A percentile compares a stretch with the other conserved stretches of the same genome.
phyloP scores from a whole-genome alignment of 148 eudicot genomes.

The Polygonum maritimum region DNA sequence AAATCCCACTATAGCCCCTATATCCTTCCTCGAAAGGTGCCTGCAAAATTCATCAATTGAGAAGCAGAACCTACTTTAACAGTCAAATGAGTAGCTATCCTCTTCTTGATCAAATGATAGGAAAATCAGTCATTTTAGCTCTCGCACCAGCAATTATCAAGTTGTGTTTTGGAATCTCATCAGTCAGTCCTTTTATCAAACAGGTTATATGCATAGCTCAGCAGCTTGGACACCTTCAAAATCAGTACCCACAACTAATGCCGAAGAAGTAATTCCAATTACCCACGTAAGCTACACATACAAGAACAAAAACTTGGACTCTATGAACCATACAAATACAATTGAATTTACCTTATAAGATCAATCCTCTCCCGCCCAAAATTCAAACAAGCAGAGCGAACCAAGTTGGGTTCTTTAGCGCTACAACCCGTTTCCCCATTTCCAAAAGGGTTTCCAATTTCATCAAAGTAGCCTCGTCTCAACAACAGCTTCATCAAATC shows the following conservation, averaged over 20 bases:
- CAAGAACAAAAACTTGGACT: neutral
- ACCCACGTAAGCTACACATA: neutral
- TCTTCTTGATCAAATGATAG: neutral
- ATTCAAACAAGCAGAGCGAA: conserved; percentile 48
- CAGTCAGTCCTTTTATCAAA: conserved; percentile 16
- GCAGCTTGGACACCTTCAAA: neutral
- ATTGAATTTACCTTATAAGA: conserved; percentile 37
- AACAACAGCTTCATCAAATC: conserved; percentile 39
- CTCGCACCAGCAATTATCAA: neutral
- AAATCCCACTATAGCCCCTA: conserved; percentile 34
- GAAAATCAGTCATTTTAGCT: neutral
- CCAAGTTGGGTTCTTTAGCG: conserved; percentile 28
- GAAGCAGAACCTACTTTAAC: neutral
- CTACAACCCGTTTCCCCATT: conserved; percentile 15
- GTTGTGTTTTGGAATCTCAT: neutral
- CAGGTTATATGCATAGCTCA: conserved; percentile 16
- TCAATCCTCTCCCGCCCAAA: conserved; percentile 43
- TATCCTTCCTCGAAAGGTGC: conserved; percentile 39
- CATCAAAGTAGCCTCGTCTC: conserved; percentile 38
- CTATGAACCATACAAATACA: neutral
- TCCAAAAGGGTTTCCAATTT: conserved; percentile 29
- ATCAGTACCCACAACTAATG: neutral
- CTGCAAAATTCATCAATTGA: conserved; percentile 15
- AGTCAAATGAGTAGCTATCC: neutral
- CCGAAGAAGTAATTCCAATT: neutral